A percentile compares a stretch with the other conserved stretches of the same genome.
Evolutionary conservation across 345 rosid genomes (phyloP).

Genomic region (Litchi chinensis): DNA sequence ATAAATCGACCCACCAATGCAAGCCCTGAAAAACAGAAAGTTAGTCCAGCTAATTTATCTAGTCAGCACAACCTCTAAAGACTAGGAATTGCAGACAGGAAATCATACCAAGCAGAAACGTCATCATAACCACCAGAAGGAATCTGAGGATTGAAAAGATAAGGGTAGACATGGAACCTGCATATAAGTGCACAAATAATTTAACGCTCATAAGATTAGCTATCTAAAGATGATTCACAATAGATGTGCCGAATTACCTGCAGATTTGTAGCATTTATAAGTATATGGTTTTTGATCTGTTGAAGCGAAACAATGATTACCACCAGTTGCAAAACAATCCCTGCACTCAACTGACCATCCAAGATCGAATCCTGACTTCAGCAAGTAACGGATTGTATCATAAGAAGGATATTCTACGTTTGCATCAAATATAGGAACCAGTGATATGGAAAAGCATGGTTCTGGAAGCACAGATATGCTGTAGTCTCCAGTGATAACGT

Average conservation of each 20-base stretch:
- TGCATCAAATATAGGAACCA: constrained; percentile 35
- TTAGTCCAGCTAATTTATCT: not conserved
- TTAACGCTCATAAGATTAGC: not conserved
- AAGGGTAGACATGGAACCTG: not conserved
- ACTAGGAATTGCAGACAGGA: not conserved
- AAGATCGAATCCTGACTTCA: constrained; percentile 46
- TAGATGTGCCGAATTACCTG: constrained; percentile 11
- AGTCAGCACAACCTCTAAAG: not conserved
- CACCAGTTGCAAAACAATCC: constrained; percentile 29
- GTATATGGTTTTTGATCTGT: constrained; percentile 18
- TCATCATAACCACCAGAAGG: not conserved
- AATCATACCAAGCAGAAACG: not conserved
- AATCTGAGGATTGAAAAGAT: not conserved
- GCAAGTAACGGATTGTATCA: constrained; percentile 28
- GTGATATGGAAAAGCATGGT: constrained; percentile 32
- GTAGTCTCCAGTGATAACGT: constrained; percentile 26
- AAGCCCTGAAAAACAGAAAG: not conserved
- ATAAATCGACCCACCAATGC: not conserved
- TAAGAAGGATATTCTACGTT: constrained; percentile 32
- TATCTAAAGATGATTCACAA: not conserved
- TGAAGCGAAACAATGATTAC: constrained; percentile 21
- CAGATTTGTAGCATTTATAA: constrained; percentile 18
- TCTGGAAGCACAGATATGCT: constrained; percentile 30
- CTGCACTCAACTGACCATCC: constrained; percentile 46
- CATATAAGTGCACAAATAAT: not conserved